These are phyloP conservation scores for Peronospora destructor DNA, from an alignment of 352 stramenopile species.

Conservation along the genomic window DNA sequence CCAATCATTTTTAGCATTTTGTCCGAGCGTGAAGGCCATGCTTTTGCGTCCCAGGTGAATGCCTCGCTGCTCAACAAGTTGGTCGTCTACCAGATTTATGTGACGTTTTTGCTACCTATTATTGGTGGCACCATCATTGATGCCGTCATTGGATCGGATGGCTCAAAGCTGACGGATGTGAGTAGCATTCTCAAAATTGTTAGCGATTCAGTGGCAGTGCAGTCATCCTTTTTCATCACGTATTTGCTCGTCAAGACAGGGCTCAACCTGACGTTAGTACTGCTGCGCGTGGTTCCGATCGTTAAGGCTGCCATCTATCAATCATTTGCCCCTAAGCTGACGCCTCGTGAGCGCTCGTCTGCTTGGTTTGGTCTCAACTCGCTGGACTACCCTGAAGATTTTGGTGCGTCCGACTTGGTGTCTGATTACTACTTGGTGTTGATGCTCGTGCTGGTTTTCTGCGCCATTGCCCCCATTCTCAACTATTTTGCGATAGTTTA, in stretches of 20 bases:
- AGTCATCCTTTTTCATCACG: slow-evolving; percentile 79
- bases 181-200: slow-evolving; percentile 45
- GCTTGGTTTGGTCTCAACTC: slow-evolving; percentile 67
- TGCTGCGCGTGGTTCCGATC: slow-evolving; percentile 72
- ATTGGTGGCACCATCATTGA: slow-evolving; percentile 76
- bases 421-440: slow-evolving; percentile 69
- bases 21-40: slow-evolving; percentile 73
- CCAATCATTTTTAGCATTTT: slow-evolving; percentile 81
- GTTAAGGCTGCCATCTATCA: slow-evolving; percentile 76
- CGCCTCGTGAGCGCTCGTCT: slow-evolving; percentile 55
- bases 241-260: slow-evolving; percentile 75
- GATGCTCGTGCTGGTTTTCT: slow-evolving; percentile 73
- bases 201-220: slow-evolving; percentile 55
- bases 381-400: slow-evolving; percentile 51
- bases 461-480: slow-evolving; percentile 65
- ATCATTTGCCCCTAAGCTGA: slow-evolving; percentile 70
- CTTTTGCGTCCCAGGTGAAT: slow-evolving; percentile 52
- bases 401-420: slow-evolving; percentile 47
- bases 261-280: slow-evolving; percentile 50
- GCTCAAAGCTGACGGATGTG: slow-evolving; percentile 41
- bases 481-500: slow-evolving; percentile 72
- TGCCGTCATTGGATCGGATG: slow-evolving; percentile 44
- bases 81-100: slow-evolving; percentile 75
- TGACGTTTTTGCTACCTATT: slow-evolving; percentile 79
- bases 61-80: slow-evolving; percentile 78